These are phyloP conservation scores for Aspergillus oerlinghausenensis DNA, from an alignment of 2,329 filamentous ascomycete genomes.

Conservation along the genomic window DNA sequence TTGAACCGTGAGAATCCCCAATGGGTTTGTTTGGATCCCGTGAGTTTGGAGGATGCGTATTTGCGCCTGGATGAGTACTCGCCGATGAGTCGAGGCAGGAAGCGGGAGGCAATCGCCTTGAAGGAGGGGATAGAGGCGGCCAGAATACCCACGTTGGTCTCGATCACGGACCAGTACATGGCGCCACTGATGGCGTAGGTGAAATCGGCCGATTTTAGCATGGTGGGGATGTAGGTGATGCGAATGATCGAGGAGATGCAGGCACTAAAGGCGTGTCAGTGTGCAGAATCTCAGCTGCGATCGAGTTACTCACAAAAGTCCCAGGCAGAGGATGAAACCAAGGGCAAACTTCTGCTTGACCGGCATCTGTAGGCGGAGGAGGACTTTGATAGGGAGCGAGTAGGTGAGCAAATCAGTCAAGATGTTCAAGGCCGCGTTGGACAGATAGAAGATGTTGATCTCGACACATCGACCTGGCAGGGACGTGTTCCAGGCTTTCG, in stretches of 20 bases:
- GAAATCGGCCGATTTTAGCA: slow-evolving; percentile 35
- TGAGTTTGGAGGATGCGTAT: slow-evolving; percentile 16
- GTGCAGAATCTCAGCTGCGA: no score
- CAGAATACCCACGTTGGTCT: slow-evolving; percentile 41
- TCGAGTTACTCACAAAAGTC: slow-evolving; percentile 38
- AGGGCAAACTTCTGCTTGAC: slow-evolving; percentile 45
- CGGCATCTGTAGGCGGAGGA: slow-evolving; percentile 45
- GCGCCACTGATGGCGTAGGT: slow-evolving; percentile 37
- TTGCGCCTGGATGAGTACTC: slow-evolving; percentile 26
- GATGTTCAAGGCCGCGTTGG: slow-evolving; percentile 57
- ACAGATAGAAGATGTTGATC: slow-evolving; percentile 49
- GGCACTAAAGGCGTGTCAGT: slow-evolving; percentile 28
- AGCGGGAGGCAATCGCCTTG: slow-evolving; percentile 38
- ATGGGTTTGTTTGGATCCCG: slow-evolving; percentile 13
- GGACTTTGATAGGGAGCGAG: slow-evolving; percentile 47
- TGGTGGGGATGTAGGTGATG: slow-evolving; percentile 43
- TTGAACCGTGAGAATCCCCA: slow-evolving; percentile 26
- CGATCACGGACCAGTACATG: slow-evolving; percentile 45
- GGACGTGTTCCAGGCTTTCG: slow-evolving; percentile 36
- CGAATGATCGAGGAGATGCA: slow-evolving; percentile 46
- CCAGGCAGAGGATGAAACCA: slow-evolving; percentile 47
- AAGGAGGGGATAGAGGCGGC: slow-evolving; percentile 41
- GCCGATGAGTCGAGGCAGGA: slow-evolving; percentile 40
- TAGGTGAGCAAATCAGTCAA: slow-evolving; percentile 56
- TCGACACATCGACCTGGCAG: slow-evolving; percentile 41